A percentile compares a stretch with the other conserved stretches of the same genome.
phyloP scores from a whole-genome alignment of 2,329 filamentous ascomycete genomes.

The Ophioceras dolichostomum region DNA sequence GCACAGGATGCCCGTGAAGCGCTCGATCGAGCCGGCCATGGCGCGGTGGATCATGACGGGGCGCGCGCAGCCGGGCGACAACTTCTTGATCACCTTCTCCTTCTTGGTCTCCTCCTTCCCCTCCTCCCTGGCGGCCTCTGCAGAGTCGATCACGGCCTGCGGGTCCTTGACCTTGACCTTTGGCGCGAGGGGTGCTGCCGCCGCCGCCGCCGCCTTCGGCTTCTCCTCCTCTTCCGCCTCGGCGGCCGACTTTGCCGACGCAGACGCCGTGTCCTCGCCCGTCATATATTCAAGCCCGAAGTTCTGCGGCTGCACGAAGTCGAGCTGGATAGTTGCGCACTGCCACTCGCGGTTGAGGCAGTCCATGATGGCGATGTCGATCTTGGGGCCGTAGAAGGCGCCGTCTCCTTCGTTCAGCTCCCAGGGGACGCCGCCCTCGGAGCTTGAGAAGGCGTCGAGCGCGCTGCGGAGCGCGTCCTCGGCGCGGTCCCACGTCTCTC shows the following conservation, averaged over 20 bases:
- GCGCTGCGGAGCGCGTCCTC: conserved; percentile 71
- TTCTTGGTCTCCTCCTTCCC: conserved; percentile 18
- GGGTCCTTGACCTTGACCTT: conserved; percentile 4
- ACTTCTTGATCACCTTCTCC: conserved; percentile 31
- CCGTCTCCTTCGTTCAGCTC: conserved; percentile 89
- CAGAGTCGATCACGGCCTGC: conserved; percentile 2
- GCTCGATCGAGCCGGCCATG: conserved; percentile 57
- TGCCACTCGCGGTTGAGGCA: conserved; percentile 70
- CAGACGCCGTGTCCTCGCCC: conserved; percentile 40
- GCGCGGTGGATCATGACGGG: conserved; percentile 83
- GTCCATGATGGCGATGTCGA: conserved; percentile 90
- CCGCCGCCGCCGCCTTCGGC: conserved; percentile 4
- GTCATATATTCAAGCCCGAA: conserved; percentile 84
- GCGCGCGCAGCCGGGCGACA: conserved; percentile 59
- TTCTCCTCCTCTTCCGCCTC: conserved; percentile 5
- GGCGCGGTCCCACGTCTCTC: conserved; percentile 80
- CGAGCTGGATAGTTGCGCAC: conserved; percentile 88
- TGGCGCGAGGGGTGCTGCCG: not conserved
- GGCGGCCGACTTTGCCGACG: conserved; percentile 19
- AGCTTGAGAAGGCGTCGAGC: conserved; percentile 60
- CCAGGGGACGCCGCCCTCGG: conserved; percentile 54
- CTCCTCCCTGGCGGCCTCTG: conserved; percentile 1
- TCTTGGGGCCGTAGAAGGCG: conserved; percentile 93
- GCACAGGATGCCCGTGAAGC: conserved; percentile 60
- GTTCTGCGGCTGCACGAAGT: conserved; percentile 75